A percentile compares a stretch with the other conserved stretches of the same genome.
Conservation (phyloP, 495 filamentous ascomycete species). For the Melanomma pulvis-pyrius region DNA sequence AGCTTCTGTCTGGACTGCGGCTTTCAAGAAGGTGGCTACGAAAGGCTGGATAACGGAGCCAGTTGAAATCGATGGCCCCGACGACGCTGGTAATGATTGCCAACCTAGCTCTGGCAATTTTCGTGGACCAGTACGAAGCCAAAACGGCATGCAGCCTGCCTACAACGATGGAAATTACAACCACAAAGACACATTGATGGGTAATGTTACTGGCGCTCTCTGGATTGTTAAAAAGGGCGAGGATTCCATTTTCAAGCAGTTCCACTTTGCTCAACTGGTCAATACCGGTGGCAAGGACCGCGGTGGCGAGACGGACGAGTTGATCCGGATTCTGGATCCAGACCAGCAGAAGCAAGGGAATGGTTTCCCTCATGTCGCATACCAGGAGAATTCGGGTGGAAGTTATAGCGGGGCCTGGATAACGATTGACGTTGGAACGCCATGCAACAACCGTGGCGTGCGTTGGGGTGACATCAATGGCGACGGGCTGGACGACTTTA, state of each 20-base stretch:
- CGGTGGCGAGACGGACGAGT: background rate
- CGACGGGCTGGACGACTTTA: slow-evolving; percentile 49
- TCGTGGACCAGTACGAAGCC: background rate
- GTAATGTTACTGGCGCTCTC: too few relatives aligned
- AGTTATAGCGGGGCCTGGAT: background rate
- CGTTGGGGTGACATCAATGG: slow-evolving; percentile 45
- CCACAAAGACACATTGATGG: background rate
- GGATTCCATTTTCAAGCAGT: background rate
- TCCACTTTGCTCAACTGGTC: background rate
- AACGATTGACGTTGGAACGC: background rate
- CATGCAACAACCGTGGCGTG: slow-evolving; percentile 4
- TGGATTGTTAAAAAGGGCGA: background rate
- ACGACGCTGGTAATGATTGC: background rate
- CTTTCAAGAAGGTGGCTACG: background rate
- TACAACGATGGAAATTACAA: background rate
- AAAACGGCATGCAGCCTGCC: background rate
- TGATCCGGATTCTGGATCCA: background rate
- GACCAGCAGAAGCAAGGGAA: background rate
- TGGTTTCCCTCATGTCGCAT: background rate
- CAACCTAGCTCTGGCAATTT: background rate
- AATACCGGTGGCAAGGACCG: background rate
- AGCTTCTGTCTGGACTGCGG: background rate
- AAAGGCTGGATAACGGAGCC: background rate
- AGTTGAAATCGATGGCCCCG: background rate
- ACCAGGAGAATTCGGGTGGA: background rate